These are phyloP conservation scores for Flaveria trinervia DNA, from an alignment of 129 eudicot species.

Conservation along the genomic window DNA sequence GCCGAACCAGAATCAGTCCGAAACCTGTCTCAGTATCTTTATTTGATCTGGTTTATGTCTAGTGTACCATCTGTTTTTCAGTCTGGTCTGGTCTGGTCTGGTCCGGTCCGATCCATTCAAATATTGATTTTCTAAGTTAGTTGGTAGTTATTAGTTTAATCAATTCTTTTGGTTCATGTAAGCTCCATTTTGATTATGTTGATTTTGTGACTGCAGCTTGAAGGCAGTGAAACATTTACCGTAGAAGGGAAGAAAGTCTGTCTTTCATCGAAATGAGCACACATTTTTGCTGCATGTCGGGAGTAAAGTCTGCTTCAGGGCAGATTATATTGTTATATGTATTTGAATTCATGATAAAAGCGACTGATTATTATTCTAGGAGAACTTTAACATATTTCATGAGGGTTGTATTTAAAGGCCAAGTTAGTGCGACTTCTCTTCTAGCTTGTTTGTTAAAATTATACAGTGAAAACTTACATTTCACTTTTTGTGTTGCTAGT, in stretches of 20 bases:
- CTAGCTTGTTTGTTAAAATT: too few relatives aligned
- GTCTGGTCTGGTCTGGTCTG: too few relatives aligned
- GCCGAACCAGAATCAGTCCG: too few relatives aligned
- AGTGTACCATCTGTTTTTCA: too few relatives aligned
- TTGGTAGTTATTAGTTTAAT: not conserved
- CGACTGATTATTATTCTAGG: not conserved
- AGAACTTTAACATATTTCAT: conserved; percentile 1
- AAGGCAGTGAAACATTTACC: conserved; percentile 67
- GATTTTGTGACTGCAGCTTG: conserved; percentile 63
- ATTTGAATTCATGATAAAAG: not conserved
- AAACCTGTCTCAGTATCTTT: too few relatives aligned
- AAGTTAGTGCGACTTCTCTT: not conserved
- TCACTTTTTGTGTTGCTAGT: not conserved
- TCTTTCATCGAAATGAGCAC: conserved; percentile 44
- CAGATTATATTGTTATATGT: conserved; percentile 27
- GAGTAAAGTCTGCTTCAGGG: conserved; percentile 16
- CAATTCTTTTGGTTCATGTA: not conserved
- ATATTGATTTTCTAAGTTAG: not conserved
- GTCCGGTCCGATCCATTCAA: not conserved
- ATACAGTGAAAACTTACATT: not conserved
- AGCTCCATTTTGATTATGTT: not conserved
- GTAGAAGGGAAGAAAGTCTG: conserved; percentile 74
- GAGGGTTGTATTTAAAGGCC: conserved; percentile 8
- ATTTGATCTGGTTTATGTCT: too few relatives aligned
- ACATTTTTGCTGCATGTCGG: conserved; percentile 25